A percentile compares a stretch with the other conserved stretches of the same genome.
These are phyloP conservation scores for Aristolochia californica DNA, from an alignment of 164 flowering plant genomes.

Conservation along the genomic window DNA sequence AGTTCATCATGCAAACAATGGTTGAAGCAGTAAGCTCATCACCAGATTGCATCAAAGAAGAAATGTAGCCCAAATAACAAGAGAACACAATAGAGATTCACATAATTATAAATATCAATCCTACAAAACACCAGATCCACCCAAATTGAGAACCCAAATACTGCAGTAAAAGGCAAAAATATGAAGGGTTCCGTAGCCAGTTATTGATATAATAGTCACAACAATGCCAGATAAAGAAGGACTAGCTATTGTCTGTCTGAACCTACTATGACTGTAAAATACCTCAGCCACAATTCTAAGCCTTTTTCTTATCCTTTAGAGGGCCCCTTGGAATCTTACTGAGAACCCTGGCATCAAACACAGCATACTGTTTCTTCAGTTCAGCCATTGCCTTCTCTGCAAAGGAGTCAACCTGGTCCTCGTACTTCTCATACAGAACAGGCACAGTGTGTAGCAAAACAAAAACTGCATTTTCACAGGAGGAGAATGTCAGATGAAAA, in stretches of 20 bases:
- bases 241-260: slow-evolving; percentile 20
- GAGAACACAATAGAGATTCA: not conserved
- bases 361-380: slow-evolving; percentile 72
- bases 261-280: slow-evolving; percentile 7
- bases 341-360: slow-evolving; percentile 75
- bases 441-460: slow-evolving; percentile 75
- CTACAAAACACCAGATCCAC: slow-evolving; percentile 1
- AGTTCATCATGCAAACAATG: too few relatives aligned
- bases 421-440: slow-evolving; percentile 77
- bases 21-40: too few relatives aligned
- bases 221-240: slow-evolving; percentile 10
- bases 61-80: not conserved
- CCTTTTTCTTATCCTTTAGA: slow-evolving; percentile 50
- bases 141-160: not conserved
- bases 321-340: slow-evolving; percentile 73
- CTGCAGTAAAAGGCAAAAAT: not conserved
- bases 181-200: not conserved
- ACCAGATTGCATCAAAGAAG: too few relatives aligned
- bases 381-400: slow-evolving; percentile 64
- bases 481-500: not conserved
- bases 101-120: not conserved
- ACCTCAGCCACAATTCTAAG: slow-evolving; percentile 13
- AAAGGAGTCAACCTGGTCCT: slow-evolving; percentile 62
- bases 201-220: slow-evolving; percentile 9
- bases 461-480: slow-evolving; percentile 32